Percentiles rank a stretch among this genome's conserved stretches.
Conservation (phyloP, 2,329 filamentous ascomycete species). For the Rhynchosporium secalis region DNA sequence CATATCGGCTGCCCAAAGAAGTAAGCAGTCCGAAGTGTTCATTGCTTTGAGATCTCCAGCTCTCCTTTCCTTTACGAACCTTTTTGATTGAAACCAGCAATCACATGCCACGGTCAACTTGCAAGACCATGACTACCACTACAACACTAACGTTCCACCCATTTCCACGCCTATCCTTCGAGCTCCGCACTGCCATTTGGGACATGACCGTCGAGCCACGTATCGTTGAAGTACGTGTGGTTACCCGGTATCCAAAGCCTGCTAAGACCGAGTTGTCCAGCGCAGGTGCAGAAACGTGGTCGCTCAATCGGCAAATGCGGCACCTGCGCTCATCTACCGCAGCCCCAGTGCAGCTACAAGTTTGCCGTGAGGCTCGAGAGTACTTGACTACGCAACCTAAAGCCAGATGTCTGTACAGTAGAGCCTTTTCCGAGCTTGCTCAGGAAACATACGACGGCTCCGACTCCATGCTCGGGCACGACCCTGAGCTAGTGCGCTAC, state of each 20-base stretch:
- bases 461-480: constrained; percentile 4
- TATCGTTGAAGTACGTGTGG: constrained; percentile 7
- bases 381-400: constrained; percentile 10
- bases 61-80: not conserved
- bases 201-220: constrained; percentile 7
- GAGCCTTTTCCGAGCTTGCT: constrained; percentile 2
- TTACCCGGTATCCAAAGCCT: constrained; percentile 8
- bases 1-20: not conserved
- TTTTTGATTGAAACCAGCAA: constrained; percentile 6
- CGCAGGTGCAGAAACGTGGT: constrained; percentile 6
- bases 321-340: constrained; percentile 6
- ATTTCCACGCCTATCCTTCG: constrained; percentile 7
- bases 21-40: constrained; percentile 1
- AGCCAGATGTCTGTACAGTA: constrained; percentile 6
- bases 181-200: constrained; percentile 4
- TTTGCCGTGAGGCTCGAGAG: constrained; percentile 11
- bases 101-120: not conserved
- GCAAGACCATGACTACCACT: constrained; percentile 6
- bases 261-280: constrained; percentile 4
- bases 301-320: constrained; percentile 1
- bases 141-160: constrained; percentile 3
- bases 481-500: constrained; percentile 7
- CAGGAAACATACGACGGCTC: constrained; percentile 11
- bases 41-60: constrained; percentile 7
- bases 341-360: constrained; percentile 4